Evolutionary conservation across 805 yeast species (phyloP).

Genomic region (Metschnikowia drakensbergensis): DNA sequence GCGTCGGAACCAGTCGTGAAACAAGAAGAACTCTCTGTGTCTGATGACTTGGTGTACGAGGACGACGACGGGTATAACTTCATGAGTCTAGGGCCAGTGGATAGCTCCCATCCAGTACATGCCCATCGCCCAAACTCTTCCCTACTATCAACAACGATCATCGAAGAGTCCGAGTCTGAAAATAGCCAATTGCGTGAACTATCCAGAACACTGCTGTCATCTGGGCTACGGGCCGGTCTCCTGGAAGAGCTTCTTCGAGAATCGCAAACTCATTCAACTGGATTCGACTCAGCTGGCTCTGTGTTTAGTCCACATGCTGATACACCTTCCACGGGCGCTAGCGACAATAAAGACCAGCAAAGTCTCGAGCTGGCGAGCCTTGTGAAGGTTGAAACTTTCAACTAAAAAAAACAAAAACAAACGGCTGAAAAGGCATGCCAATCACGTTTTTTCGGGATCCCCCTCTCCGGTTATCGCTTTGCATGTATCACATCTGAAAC

Average conservation of each 20-base stretch:
- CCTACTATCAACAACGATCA: constrained; percentile 13
- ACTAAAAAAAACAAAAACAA: not conserved
- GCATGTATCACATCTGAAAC: constrained; percentile 1
- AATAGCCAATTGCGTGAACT: not conserved
- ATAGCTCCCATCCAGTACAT: not conserved
- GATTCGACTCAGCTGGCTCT: constrained; percentile 2
- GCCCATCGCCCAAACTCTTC: not conserved
- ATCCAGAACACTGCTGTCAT: not conserved
- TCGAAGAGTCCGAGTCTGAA: constrained; percentile 16
- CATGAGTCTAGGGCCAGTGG: constrained; percentile 5
- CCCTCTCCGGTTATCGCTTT: not conserved
- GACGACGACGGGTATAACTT: constrained; percentile 20
- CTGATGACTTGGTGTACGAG: constrained; percentile 12
- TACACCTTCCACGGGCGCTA: not conserved
- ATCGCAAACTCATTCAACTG: not conserved
- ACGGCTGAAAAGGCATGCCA: too few relatives aligned
- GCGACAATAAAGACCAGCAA: not conserved
- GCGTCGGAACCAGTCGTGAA: not conserved
- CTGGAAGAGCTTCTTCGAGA: not conserved
- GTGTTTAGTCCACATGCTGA: not conserved
- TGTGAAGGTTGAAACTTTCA: not conserved
- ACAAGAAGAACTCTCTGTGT: constrained; percentile 4
- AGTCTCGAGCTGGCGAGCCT: not conserved
- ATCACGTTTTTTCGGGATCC: too few relatives aligned
- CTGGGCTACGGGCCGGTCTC: not conserved